Percentiles rank a stretch among this genome's conserved stretches.
These are phyloP conservation scores for Metschnikowia reukaufii DNA, from an alignment of 805 yeast genomes.

Conservation along the genomic window DNA sequence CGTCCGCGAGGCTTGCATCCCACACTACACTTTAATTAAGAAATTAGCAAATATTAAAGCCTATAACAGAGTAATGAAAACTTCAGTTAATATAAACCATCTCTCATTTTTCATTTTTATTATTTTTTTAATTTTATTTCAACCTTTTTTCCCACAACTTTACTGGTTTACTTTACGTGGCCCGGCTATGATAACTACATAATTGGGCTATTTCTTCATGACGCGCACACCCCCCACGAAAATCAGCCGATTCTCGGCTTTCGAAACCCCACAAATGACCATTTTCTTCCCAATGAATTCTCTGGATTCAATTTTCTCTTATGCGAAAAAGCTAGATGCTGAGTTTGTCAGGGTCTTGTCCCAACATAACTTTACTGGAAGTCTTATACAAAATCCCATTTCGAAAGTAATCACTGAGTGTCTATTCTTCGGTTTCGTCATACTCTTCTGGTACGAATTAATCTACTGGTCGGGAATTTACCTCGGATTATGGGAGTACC, in stretches of 20 bases:
- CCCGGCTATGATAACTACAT: too few relatives aligned
- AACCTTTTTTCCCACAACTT: too few relatives aligned
- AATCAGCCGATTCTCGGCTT: constrained; percentile 6
- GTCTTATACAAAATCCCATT: constrained; percentile 19
- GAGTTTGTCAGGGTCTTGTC: constrained; percentile 12
- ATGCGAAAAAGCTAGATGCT: constrained; percentile 3
- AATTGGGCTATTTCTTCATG: background rate
- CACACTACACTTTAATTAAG: too few relatives aligned
- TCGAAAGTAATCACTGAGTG: constrained; percentile 18
- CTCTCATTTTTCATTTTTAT: background rate
- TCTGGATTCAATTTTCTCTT: background rate
- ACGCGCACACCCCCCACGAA: background rate
- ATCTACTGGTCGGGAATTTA: constrained; percentile 45
- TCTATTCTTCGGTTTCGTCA: constrained; percentile 15
- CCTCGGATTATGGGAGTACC: constrained; percentile 47
- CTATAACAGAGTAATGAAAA: too few relatives aligned
- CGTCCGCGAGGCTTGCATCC: too few relatives aligned
- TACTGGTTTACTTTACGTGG: too few relatives aligned
- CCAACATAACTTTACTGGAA: constrained; percentile 13
- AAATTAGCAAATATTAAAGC: too few relatives aligned
- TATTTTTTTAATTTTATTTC: too few relatives aligned
- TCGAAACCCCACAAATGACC: too few relatives aligned
- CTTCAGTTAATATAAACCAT: too few relatives aligned
- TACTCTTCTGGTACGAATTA: constrained; percentile 36
- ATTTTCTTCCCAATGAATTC: background rate